Conservation (phyloP, 345 rosid species). For the Cardamine occulta region DNA sequence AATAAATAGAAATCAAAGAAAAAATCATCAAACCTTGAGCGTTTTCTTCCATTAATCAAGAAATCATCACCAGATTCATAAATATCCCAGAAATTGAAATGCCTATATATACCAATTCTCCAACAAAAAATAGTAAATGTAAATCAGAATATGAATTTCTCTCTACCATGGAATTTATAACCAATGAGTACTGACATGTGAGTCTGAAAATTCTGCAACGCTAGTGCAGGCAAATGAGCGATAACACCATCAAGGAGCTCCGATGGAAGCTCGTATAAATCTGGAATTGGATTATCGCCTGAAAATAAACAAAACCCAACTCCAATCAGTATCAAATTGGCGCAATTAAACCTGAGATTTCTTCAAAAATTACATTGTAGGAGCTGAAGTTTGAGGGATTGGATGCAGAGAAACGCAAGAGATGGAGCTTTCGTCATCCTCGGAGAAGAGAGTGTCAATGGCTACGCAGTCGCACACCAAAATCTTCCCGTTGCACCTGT, state of each 20-base stretch:
- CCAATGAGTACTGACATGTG: conserved; percentile 54
- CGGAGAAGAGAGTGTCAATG: not conserved
- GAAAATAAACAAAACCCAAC: conserved; percentile 26
- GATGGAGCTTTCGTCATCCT: conserved; percentile 60
- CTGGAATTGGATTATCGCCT: conserved; percentile 54
- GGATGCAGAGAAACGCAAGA: conserved; percentile 56
- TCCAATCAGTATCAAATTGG: not conserved
- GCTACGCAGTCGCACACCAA: not conserved
- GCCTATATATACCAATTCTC: conserved; percentile 61
- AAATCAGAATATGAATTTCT: not conserved
- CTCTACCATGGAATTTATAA: not conserved
- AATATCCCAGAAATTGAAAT: conserved; percentile 49
- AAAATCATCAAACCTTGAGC: conserved; percentile 54
- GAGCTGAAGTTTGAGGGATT: conserved; percentile 54
- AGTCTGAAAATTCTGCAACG: conserved; percentile 62
- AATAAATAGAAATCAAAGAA: not conserved
- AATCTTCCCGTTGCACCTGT: not conserved
- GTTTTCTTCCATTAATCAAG: conserved; percentile 58
- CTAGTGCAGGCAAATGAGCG: conserved; percentile 63
- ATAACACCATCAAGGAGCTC: conserved; percentile 59
- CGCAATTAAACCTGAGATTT: not conserved
- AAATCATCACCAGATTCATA: conserved; percentile 49
- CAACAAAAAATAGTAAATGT: not conserved
- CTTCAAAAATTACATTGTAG: conserved; percentile 47
- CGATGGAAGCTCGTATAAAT: conserved; percentile 65